Percentiles rank a stretch among this genome's conserved stretches.
Conservation (phyloP, 2,329 filamentous ascomycete species). For the Ilyonectria destructans region DNA sequence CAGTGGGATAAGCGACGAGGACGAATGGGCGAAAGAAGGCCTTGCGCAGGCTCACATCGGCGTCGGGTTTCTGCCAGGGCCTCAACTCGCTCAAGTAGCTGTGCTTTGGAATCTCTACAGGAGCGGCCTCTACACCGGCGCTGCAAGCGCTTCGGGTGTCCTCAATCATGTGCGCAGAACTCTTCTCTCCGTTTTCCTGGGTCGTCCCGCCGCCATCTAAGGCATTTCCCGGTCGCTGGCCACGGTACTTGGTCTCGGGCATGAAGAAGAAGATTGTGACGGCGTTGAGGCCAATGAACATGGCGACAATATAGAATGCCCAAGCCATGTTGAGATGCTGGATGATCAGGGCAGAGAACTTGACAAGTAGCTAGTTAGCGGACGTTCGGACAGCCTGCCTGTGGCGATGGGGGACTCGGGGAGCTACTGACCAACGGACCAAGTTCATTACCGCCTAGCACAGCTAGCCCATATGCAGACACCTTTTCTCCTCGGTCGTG, state of each 20-base stretch:
- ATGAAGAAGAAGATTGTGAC: slow-evolving; percentile 31
- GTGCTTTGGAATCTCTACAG: no score
- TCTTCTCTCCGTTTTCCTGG: no score
- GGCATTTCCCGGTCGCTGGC: no score
- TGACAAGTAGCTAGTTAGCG: no score
- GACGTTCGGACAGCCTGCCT: no score
- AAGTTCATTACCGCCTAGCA: slow-evolving; percentile 28
- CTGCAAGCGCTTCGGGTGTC: background rate
- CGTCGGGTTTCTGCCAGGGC: slow-evolving; percentile 17
- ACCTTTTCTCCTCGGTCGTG: slow-evolving; percentile 27
- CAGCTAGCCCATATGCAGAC: slow-evolving; percentile 24
- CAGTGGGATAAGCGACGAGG: slow-evolving; percentile 24
- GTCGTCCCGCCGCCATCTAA: no score
- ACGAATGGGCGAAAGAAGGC: slow-evolving; percentile 22
- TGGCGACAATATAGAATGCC: slow-evolving; percentile 26
- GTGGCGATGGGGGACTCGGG: background rate
- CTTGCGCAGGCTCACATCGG: slow-evolving; percentile 18
- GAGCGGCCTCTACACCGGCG: no score
- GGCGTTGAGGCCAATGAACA: slow-evolving; percentile 25
- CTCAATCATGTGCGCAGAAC: no score
- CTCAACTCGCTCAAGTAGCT: no score
- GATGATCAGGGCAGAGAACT: slow-evolving; percentile 13
- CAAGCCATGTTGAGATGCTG: slow-evolving; percentile 20
- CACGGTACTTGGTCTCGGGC: slow-evolving; percentile 25
- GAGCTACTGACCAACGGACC: slow-evolving; percentile 21